These are phyloP conservation scores for Crithidia fasciculata DNA, from an alignment of 208 protist species.

Conservation along the genomic window DNA sequence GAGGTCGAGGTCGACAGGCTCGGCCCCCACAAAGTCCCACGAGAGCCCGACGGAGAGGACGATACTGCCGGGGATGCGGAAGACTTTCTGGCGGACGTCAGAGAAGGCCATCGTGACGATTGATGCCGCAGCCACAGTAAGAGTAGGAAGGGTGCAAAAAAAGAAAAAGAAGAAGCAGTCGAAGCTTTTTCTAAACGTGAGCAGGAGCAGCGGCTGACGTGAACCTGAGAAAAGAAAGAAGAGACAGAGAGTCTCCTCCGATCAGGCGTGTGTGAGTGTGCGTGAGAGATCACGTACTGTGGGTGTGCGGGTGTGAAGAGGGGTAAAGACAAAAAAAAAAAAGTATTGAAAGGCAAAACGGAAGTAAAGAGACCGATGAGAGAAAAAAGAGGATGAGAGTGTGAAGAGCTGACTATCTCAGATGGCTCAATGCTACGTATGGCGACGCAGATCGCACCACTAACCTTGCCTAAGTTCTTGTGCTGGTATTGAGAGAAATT, in stretches of 20 bases:
- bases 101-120: slow-evolving; percentile 32
- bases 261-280: too few relatives aligned
- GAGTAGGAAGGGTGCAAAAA: not conserved
- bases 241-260: too few relatives aligned
- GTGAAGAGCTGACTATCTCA: not conserved
- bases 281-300: too few relatives aligned
- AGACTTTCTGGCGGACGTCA: slow-evolving; percentile 84
- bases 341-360: not conserved
- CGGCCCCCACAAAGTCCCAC: slow-evolving; percentile 81
- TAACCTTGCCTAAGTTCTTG: too few relatives aligned
- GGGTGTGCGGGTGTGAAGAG: too few relatives aligned
- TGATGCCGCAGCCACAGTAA: too few relatives aligned
- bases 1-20: slow-evolving; percentile 82
- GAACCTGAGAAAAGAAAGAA: not conserved
- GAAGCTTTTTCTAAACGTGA: not conserved
- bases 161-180: slow-evolving; percentile 8
- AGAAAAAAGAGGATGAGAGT: not conserved
- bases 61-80: slow-evolving; percentile 72
- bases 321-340: too few relatives aligned
- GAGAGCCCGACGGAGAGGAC: slow-evolving; percentile 72
- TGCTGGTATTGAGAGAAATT: too few relatives aligned
- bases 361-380: not conserved
- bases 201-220: not conserved
- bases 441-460: too few relatives aligned
- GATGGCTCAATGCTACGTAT: not conserved